Percentiles rank a stretch among this genome's conserved stretches.
These are phyloP conservation scores for Pichiaceae sp. DNA, from an alignment of 1,139 yeast genomes.

Conservation along the genomic window DNA sequence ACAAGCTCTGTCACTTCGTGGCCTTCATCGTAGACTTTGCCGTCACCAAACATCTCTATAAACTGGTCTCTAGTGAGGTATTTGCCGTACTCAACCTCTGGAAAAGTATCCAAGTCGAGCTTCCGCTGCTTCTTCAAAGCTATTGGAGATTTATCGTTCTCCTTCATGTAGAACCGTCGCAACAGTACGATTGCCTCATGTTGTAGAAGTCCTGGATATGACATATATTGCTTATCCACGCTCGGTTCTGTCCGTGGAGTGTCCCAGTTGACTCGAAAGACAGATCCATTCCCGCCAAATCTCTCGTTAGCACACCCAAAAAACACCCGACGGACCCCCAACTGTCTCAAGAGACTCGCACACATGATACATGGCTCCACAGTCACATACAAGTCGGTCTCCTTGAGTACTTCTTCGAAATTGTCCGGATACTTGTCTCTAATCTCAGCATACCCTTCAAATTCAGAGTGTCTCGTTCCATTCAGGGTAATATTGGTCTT, in stretches of 20 bases:
- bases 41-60: slow-evolving; percentile 37
- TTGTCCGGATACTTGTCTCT: slow-evolving; percentile 20
- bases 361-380: slow-evolving; percentile 99
- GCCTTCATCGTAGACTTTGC: slow-evolving; percentile 24
- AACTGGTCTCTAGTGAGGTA: slow-evolving; percentile 43
- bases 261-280: slow-evolving; percentile 54
- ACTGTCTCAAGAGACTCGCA: slow-evolving; percentile 82
- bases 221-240: slow-evolving; percentile 19
- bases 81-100: slow-evolving; percentile 40
- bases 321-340: slow-evolving; percentile 62
- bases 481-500: slow-evolving; percentile 79
- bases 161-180: slow-evolving; percentile 75
- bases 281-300: slow-evolving; percentile 95
- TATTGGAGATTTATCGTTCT: slow-evolving; percentile 76
- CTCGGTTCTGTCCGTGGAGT: slow-evolving; percentile 10
- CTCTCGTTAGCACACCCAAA: slow-evolving; percentile 94
- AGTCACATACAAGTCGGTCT: slow-evolving; percentile 71
- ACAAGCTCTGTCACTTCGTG: no score
- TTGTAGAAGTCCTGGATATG: slow-evolving; percentile 67
- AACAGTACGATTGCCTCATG: slow-evolving; percentile 77
- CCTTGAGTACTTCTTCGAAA: slow-evolving; percentile 31
- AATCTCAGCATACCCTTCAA: slow-evolving; percentile 63
- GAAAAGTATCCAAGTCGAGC: slow-evolving; percentile 61
- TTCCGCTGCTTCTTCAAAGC: slow-evolving; percentile 74
- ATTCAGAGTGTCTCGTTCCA: slow-evolving; percentile 91